These are phyloP conservation scores for Solanum bulbocastanum DNA, from an alignment of 257 asterid species.

Conservation along the genomic window DNA sequence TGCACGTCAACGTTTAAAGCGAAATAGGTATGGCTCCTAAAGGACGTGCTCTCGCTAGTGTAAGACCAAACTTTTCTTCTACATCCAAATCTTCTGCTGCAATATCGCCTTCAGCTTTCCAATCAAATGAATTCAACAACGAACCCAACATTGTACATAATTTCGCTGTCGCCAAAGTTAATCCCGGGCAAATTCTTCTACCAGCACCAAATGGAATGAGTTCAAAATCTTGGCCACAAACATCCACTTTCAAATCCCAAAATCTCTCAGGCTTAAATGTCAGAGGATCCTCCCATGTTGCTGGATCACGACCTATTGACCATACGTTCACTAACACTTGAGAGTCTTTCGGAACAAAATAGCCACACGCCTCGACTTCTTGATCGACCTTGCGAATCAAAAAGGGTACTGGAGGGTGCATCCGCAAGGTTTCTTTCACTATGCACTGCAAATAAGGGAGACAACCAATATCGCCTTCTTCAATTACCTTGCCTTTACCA, in stretches of 20 bases:
- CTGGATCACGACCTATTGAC: conserved; percentile 63
- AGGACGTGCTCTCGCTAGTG: conserved; percentile 44
- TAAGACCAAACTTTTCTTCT: conserved; percentile 45
- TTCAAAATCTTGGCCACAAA: conserved; percentile 50
- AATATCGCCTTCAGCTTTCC: conserved; percentile 39
- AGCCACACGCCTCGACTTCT: conserved; percentile 41
- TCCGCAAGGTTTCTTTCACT: conserved; percentile 49
- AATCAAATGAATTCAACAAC: conserved; percentile 46
- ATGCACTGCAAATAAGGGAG: conserved; percentile 52
- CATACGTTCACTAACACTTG: conserved; percentile 47
- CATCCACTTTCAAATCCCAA: conserved; percentile 29
- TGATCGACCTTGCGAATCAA: conserved; percentile 42
- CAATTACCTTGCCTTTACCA: conserved; percentile 34
- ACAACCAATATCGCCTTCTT: conserved; percentile 32
- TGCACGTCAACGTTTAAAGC: background rate
- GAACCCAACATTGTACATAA: conserved; percentile 45
- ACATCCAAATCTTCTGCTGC: conserved; percentile 24
- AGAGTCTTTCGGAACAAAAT: conserved; percentile 34
- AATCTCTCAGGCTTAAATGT: conserved; percentile 65
- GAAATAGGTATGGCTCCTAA: conserved; percentile 41
- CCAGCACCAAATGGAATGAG: conserved; percentile 9
- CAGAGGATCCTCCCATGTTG: conserved; percentile 38
- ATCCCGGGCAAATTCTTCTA: conserved; percentile 34
- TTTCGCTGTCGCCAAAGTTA: conserved; percentile 26
- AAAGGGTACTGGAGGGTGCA: conserved; percentile 71